Evolutionary conservation across 352 stramenopile species (phyloP).

Genomic region (Albugo candida): DNA sequence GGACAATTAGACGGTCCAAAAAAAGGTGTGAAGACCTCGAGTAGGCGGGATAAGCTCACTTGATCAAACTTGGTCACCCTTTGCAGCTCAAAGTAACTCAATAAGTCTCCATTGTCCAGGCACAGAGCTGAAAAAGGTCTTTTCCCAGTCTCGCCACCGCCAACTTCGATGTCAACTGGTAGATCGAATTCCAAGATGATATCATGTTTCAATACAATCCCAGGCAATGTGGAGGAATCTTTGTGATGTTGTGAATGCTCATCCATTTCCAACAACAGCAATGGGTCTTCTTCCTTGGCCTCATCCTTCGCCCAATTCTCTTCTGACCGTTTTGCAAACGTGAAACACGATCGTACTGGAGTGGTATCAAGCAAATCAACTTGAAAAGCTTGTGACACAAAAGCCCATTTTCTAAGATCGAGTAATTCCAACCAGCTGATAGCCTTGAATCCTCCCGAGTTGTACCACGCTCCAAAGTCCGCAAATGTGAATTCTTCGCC

Average conservation of each 20-base stretch:
- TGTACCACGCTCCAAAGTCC: slow-evolving; percentile 75
- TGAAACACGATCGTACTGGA: slow-evolving; percentile 24
- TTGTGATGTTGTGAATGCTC: slow-evolving; percentile 20
- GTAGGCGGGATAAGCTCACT: slow-evolving; percentile 39
- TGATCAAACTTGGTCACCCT: slow-evolving; percentile 48
- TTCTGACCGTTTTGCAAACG: slow-evolving; percentile 40
- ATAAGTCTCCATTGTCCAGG: slow-evolving; percentile 69
- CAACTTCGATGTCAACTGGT: slow-evolving; percentile 25
- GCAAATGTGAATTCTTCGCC: slow-evolving; percentile 33
- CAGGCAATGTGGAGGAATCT: slow-evolving; percentile 35
- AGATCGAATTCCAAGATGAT: slow-evolving; percentile 72
- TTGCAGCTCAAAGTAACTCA: slow-evolving; percentile 68
- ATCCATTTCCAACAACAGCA: no score
- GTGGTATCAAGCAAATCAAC: slow-evolving; percentile 40
- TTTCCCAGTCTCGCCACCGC: slow-evolving; percentile 29
- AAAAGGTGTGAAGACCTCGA: slow-evolving; percentile 52
- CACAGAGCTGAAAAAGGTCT: slow-evolving; percentile 43
- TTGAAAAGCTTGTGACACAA: slow-evolving; percentile 46
- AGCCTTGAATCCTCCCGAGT: slow-evolving; percentile 43
- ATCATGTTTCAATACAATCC: slow-evolving; percentile 63
- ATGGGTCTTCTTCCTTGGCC: no score
- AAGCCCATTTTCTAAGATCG: slow-evolving; percentile 70
- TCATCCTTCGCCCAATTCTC: slow-evolving; percentile 3
- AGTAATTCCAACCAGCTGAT: slow-evolving; percentile 77
- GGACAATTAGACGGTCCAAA: no score